Base-by-base conservation (phyloP, 768 basidiomycete genomes). In the Leucosporidium yakuticum region DNA sequence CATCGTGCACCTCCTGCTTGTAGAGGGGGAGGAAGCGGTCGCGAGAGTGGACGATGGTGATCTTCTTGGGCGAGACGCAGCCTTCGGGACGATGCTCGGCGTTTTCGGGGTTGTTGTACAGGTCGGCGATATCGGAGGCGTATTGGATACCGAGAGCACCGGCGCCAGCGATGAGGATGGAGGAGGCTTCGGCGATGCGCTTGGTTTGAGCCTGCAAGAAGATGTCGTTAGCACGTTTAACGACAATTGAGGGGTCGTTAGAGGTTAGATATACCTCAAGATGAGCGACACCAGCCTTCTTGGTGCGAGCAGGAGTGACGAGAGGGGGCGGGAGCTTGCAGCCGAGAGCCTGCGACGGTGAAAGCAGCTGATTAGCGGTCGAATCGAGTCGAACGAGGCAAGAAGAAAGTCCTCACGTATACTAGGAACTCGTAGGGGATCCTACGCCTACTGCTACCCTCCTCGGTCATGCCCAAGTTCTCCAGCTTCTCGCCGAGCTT, bases 71-170 rank as follows among this genome's bases (percentile, higher is more conserved):
- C 23, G 64, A 34, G 55, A 39, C 60, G 54, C 56, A 25, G 9
- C 47, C 27, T 15, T 31, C 32, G 7, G 48, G 36, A 17, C 64
- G 50, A 58, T 59, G 60, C 15, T 49, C 17, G 31, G 31, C 61
- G 59, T 70, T 65, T 5, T 59, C 53, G 12, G 65, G 60, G 48
- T 65, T 69, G 64, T 68, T 69, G 73, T 70, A 73, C 17, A 67
- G 57, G 63, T 69, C 68, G 51, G 73, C 67, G 61, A 74, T 71
- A 53, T 76, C 74, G 39, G 70, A 67, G 11, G 76, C 76, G 51
- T 68, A 77, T 39, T 77, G 75, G 55, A 77, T 72, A 61, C 76
- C 76, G 47, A 76, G 69, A 1, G 76, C 76, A 9, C 75, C 75
- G 12, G 73, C 76, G 12, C 76, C 76, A 50, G 65, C 72, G 25